Percentiles rank a stretch among this genome's conserved stretches.
Conservation (phyloP, 2,329 filamentous ascomycete species). For the Aspergillus novoparasiticus region DNA sequence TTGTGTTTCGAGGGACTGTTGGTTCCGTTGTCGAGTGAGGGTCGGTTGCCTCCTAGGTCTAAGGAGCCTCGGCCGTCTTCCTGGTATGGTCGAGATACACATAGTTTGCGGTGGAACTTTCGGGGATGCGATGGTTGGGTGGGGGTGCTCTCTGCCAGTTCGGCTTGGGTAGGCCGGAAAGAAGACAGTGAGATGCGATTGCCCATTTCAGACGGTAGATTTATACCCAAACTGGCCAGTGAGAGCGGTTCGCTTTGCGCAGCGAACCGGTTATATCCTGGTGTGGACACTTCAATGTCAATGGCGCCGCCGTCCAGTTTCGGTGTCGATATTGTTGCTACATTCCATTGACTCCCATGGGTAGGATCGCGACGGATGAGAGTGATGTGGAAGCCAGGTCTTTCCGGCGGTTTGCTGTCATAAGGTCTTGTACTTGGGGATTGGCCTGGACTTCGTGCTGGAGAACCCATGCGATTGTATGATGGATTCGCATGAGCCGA, state of each 20-base stretch:
- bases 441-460: slow-evolving; percentile 30
- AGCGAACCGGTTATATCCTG: slow-evolving; percentile 63
- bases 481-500: slow-evolving; percentile 23
- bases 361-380: slow-evolving; percentile 74
- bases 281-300: slow-evolving; percentile 60
- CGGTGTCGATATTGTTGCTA: slow-evolving; percentile 62
- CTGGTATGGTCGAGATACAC: slow-evolving; percentile 32
- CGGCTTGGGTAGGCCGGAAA: slow-evolving; percentile 8
- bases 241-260: slow-evolving; percentile 39
- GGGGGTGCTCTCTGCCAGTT: slow-evolving; percentile 9
- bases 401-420: slow-evolving; percentile 13
- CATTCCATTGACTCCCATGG: slow-evolving; percentile 73
- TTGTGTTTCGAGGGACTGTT: slow-evolving; percentile 19
- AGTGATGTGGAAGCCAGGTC: slow-evolving; percentile 49
- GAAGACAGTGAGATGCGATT: slow-evolving; percentile 12
- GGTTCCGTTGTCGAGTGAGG: slow-evolving; percentile 19
- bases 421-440: slow-evolving; percentile 26
- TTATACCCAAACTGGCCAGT: slow-evolving; percentile 33
- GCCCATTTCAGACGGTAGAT: slow-evolving; percentile 21
- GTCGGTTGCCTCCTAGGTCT: slow-evolving; percentile 19
- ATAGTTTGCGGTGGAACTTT: slow-evolving; percentile 36
- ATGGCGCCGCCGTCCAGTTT: slow-evolving; percentile 37
- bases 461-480: slow-evolving; percentile 20
- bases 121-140: slow-evolving; percentile 25
- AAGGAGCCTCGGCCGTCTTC: slow-evolving; percentile 23